A percentile compares a stretch with the other conserved stretches of the same genome.
These are phyloP conservation scores for Candida coleopterorum DNA, from an alignment of 805 yeast species.

Conservation along the genomic window DNA sequence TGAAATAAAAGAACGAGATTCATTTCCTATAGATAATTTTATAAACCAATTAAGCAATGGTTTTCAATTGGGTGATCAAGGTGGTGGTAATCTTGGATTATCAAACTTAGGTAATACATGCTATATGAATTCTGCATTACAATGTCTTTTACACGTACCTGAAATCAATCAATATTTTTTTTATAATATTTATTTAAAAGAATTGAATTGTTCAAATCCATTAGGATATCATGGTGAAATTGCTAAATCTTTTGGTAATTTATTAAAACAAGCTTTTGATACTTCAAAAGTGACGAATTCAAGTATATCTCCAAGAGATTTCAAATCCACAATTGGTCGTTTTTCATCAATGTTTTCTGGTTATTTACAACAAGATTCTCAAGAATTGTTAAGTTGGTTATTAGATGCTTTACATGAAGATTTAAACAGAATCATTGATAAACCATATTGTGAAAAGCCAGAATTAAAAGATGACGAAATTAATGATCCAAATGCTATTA, in stretches of 20 bases:
- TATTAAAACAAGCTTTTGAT: slow-evolving; percentile 58
- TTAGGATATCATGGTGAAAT: slow-evolving; percentile 81
- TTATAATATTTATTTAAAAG: slow-evolving; percentile 53
- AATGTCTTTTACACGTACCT: slow-evolving; percentile 82
- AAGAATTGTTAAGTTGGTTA: slow-evolving; percentile 83
- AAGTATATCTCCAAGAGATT: slow-evolving; percentile 60
- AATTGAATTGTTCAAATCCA: slow-evolving; percentile 74
- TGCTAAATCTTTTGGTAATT: slow-evolving; percentile 67
- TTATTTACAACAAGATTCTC: slow-evolving; percentile 87
- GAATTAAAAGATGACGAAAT: slow-evolving; percentile 64
- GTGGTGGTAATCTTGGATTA: slow-evolving; percentile 52
- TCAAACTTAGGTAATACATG: slow-evolving; percentile 84
- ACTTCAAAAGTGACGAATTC: slow-evolving; percentile 6
- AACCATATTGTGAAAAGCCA: slow-evolving; percentile 88
- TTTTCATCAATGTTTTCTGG: slow-evolving; percentile 76
- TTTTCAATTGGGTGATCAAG: slow-evolving; percentile 1
- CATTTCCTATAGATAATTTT: slow-evolving; percentile 21
- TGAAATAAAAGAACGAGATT: slow-evolving; percentile 18
- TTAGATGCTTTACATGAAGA: slow-evolving; percentile 92
- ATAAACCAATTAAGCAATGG: not conserved
- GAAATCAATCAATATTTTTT: slow-evolving; percentile 75
- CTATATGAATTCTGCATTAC: slow-evolving; percentile 92
- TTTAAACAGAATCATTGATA: slow-evolving; percentile 71
- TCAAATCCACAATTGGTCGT: slow-evolving; percentile 74
- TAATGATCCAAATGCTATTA: slow-evolving; percentile 47